Evolutionary conservation across 257 asterid genomes (phyloP).

Genomic region (Solanum gracilifrons): DNA sequence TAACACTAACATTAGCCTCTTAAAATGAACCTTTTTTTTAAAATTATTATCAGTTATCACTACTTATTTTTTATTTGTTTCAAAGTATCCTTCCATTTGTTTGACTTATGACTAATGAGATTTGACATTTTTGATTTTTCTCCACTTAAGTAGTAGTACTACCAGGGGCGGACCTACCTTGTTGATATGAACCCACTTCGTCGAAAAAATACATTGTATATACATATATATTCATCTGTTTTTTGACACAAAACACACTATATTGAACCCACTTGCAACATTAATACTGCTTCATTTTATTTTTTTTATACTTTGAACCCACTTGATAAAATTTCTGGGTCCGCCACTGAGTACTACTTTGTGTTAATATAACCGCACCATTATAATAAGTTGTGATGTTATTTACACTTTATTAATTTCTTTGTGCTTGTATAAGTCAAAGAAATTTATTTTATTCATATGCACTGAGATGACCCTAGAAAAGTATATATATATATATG

Average conservation of each 20-base stretch:
- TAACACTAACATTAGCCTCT: background rate
- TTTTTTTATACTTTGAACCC: too few relatives aligned
- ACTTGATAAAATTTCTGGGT: too few relatives aligned
- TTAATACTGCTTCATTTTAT: too few relatives aligned
- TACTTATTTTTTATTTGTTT: background rate
- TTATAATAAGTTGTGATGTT: background rate
- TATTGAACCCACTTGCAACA: too few relatives aligned
- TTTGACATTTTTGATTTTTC: background rate
- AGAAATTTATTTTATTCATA: background rate
- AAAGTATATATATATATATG: background rate
- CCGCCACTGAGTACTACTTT: too few relatives aligned
- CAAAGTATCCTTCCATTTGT: background rate
- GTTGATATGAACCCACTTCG: too few relatives aligned
- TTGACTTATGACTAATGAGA: background rate
- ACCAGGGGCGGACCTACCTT: too few relatives aligned
- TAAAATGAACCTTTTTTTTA: too few relatives aligned
- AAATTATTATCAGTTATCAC: background rate
- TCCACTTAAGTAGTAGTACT: background rate
- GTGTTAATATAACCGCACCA: background rate
- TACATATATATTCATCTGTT: too few relatives aligned
- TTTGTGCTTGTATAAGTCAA: background rate
- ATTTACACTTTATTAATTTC: background rate
- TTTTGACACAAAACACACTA: too few relatives aligned
- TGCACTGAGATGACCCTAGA: background rate
- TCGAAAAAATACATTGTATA: too few relatives aligned